Evolutionary conservation across 306 rosid species (phyloP).

Genomic region (Purshia tridentata): DNA sequence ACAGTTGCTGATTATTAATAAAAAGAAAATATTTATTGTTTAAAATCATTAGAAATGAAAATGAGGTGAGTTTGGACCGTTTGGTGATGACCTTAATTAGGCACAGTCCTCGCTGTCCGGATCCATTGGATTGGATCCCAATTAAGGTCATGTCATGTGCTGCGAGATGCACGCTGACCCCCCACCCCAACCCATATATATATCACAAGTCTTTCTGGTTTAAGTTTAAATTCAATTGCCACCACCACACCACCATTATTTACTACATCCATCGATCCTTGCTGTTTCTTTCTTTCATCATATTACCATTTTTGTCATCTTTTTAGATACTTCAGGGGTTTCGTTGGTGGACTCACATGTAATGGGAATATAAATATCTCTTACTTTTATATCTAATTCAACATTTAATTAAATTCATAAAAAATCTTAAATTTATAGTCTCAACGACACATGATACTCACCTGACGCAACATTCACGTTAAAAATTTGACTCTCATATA

Average conservation of each 20-base stretch:
- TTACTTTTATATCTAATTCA: background rate
- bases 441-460: no score
- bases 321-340: conserved; percentile 3
- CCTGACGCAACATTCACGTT: no score
- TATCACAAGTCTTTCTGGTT: background rate
- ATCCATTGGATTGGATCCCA: conserved; percentile 14
- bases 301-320: background rate
- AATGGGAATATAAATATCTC: no score
- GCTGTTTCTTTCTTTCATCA: background rate
- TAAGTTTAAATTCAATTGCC: background rate
- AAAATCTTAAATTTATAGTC: background rate
- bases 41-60: background rate
- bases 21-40: no score
- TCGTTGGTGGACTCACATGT: conserved; percentile 6
- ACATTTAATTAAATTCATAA: background rate
- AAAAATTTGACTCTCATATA: no score
- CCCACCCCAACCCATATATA: background rate
- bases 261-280: conserved; percentile 17
- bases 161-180: conserved; percentile 23
- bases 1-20: no score
- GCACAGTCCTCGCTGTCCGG: conserved; percentile 21
- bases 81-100: background rate
- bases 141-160: conserved; percentile 10
- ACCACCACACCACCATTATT: no score
- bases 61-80: background rate